These are phyloP conservation scores for Chrysanthemum makinoi DNA, from an alignment of 129 eudicot genomes.

Conservation along the genomic window DNA sequence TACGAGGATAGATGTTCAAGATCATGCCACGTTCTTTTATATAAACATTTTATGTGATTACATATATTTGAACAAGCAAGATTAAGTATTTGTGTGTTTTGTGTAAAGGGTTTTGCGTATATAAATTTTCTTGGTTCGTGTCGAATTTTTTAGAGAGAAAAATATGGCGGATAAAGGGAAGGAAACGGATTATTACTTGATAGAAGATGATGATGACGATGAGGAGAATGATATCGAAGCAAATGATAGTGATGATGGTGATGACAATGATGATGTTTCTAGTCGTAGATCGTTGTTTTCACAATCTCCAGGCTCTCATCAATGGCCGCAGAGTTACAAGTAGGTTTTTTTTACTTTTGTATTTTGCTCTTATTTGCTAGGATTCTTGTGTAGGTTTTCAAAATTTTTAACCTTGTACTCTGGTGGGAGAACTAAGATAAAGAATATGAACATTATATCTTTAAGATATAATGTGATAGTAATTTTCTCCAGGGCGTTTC, in stretches of 20 bases:
- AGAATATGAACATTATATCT: no score
- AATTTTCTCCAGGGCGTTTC: no score
- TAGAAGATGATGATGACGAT: conserved; percentile 23
- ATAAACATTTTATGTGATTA: not conserved
- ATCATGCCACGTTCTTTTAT: conserved; percentile 25
- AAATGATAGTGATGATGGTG: conserved; percentile 29
- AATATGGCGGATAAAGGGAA: conserved; percentile 31
- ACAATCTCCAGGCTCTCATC: conserved; percentile 18
- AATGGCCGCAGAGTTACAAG: conserved; percentile 57
- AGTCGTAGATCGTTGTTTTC: conserved; percentile 31
- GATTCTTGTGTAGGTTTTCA: not conserved
- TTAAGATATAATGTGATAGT: no score
- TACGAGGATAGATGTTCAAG: conserved; percentile 18
- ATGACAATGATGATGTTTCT: conserved; percentile 13
- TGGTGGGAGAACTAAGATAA: not conserved
- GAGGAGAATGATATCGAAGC: conserved; percentile 23
- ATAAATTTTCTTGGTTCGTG: not conserved
- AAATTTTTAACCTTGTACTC: not conserved
- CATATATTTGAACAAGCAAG: not conserved
- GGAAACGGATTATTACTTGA: conserved; percentile 28
- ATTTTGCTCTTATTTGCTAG: not conserved
- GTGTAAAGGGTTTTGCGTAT: not conserved
- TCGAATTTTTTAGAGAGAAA: not conserved
- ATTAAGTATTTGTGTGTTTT: conserved; percentile 15
- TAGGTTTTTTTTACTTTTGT: conserved; percentile 13